Evolutionary conservation across 2,329 filamentous ascomycete genomes (phyloP).

Genomic region (Aspergillus felis): DNA sequence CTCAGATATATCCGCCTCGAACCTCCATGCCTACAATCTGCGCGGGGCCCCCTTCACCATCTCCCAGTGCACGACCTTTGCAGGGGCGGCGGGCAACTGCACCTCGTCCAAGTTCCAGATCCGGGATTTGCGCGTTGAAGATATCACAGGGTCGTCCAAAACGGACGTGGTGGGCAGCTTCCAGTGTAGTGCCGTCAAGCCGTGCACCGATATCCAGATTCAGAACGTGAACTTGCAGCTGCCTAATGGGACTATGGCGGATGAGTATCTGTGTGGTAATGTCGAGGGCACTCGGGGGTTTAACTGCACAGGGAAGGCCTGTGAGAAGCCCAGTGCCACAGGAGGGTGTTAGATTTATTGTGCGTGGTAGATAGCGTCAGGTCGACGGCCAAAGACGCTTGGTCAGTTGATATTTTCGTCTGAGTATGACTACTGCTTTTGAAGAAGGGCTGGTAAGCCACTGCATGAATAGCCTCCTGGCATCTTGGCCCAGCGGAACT

Average conservation of each 20-base stretch:
- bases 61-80: conserved; percentile 40
- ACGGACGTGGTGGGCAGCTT: conserved; percentile 22
- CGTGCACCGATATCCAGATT: conserved; percentile 23
- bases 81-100: conserved; percentile 34
- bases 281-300: conserved; percentile 17
- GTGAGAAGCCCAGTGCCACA: conserved; percentile 30
- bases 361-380: no score
- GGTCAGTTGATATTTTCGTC: background rate
- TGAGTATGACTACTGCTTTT: no score
- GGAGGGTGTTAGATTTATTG: conserved; percentile 24
- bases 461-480: no score
- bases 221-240: conserved; percentile 15
- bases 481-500: background rate
- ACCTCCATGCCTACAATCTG: conserved; percentile 28
- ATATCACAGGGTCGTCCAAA: conserved; percentile 16
- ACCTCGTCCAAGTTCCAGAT: conserved; percentile 41
- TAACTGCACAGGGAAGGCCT: conserved; percentile 22
- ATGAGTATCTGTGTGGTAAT: conserved; percentile 25
- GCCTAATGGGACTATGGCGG: conserved; percentile 15
- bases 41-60: conserved; percentile 32
- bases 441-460: no score
- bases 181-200: conserved; percentile 29
- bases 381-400: background rate
- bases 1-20: conserved; percentile 34
- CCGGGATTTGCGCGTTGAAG: conserved; percentile 23